Evolutionary conservation across 192 early-diverging fungal genomes (phyloP), one percentile per base, ranked within the genome.

Genomic region (Dissophora ornata): DNA sequence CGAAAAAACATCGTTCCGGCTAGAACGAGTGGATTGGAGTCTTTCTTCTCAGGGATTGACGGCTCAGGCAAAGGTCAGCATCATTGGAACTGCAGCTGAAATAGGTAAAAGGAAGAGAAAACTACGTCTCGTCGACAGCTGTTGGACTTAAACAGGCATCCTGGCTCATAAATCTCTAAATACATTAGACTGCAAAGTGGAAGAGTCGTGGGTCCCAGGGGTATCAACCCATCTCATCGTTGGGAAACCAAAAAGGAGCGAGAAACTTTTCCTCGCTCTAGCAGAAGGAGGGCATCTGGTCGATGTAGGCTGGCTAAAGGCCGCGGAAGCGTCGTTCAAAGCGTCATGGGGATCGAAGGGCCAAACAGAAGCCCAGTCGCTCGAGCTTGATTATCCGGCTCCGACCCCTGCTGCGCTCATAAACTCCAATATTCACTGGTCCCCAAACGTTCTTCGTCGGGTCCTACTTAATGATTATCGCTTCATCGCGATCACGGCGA

Each of bases 201-300:
- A 77, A 42, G 57, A 61, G 1, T 12, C 73, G 0, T 77, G 73
- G 73, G 15, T 62, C 42, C 33, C 64, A 11, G 73, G 73, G 25
- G 33, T 46, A 5, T 77, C 73, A 12, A 77, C 73, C 3, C 73
- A 77, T 47, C 40, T 77, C 4, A 41, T 77, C 30, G 47, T 77
- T 38, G 73, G 73, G 3, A 77, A 49, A 36, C 47, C 53, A 38
- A 77, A 77, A 13, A 36, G 36, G 1, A 62, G 64, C 21, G 64
- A 67, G 11, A 67, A 62, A 28, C 24, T 67, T 11, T 67, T 34
- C 29, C 65, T 67, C 13, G 73, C 73, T 13, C 58, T 77, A 4
- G 64, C 64, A 16, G 63, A 77, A 29, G 73, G 73, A 28, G 73
- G 57, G 6, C 47, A 77, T 19, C 19, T 77, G 33, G 73, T 77